Evolutionary conservation across 2,329 filamentous ascomycete genomes (phyloP), one percentile per base, ranked within the genome.

Genomic region (Eutypella sp.): DNA sequence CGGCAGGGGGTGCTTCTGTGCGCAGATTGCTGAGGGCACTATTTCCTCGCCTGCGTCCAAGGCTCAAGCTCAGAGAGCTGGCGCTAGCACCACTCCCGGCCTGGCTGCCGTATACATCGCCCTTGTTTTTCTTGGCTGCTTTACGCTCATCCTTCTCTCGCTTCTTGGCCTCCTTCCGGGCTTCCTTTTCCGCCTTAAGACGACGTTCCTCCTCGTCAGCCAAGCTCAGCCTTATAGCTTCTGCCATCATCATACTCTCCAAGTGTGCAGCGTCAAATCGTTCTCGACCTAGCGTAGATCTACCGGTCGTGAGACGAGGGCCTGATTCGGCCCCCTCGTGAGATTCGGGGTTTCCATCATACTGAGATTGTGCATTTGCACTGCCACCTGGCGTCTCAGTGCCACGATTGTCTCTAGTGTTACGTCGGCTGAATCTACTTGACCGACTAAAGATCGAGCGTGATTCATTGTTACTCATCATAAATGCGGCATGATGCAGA

Each of bases 171-270:
- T 92, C 86, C 61, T 95, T 96, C 22, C 76, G 78, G 0, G 79
- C 77, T 47, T 89, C 87, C 62, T 91, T 92, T 42, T 93, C 88
- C 41, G 87, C 84, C 59, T 89, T 93, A 40, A 80, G 85, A 55
- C 89, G 87, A n/a, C 92, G 80, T 36, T 97, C 92, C 59, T 97
- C 92, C 63, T 99, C 93, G 1, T 89, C 85, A 0, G 87, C 90
- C n/a, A 99, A 73, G 40, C 90, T 96, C 24, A 96, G 67, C 33
- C 93, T 78, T 40, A 99, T 95, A 0, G 93, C 93, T 65, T 99
- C 93, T 76, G 93, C 89, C 74, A 97, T 90, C 93, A 99, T 99
- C 73, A 99, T 87, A 41, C 96, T 92, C 63, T 99, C 93, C 0
- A 97, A 76, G 56, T 97, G 91, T 77, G 46, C 62, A 64, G 39